Percentiles rank a stretch among this genome's conserved stretches.
These are phyloP conservation scores for Nannochloris sp. DNA, from an alignment of 139 green algal species.

Conservation along the genomic window DNA sequence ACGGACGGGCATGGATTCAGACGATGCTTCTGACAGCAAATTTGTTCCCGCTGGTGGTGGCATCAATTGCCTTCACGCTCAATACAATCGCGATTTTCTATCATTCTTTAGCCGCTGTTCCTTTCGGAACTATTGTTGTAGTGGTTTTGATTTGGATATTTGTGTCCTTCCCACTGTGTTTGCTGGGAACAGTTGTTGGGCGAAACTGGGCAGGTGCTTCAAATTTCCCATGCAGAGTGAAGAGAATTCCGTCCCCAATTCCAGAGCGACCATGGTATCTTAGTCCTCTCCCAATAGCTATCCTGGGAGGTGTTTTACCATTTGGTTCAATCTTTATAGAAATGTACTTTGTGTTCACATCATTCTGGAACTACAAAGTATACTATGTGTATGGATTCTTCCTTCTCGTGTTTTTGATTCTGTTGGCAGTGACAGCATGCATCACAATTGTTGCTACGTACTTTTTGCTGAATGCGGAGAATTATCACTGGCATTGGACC, in stretches of 20 bases:
- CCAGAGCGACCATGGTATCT: slow-evolving; percentile 87
- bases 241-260: slow-evolving; percentile 90
- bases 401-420: slow-evolving; percentile 90
- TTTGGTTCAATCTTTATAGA: slow-evolving; percentile 99
- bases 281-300: slow-evolving; percentile 51
- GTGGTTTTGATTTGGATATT: slow-evolving; percentile 89
- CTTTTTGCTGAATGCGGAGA: slow-evolving; percentile 97
- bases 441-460: slow-evolving; percentile 92
- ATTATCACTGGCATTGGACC: slow-evolving; percentile 98
- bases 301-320: slow-evolving; percentile 81
- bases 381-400: slow-evolving; percentile 99
- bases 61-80: slow-evolving; percentile 79
- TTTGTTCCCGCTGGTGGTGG: slow-evolving; percentile 64
- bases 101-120: slow-evolving; percentile 76
- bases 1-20: slow-evolving; percentile 85
- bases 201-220: slow-evolving; percentile 47
- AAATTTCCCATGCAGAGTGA: slow-evolving; percentile 72
- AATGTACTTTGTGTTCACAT: slow-evolving; percentile 98
- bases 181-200: slow-evolving; percentile 73
- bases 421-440: slow-evolving; percentile 84
- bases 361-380: slow-evolving; percentile 95
- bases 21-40: slow-evolving; percentile 80
- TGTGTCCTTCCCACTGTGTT: slow-evolving; percentile 84
- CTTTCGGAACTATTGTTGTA: slow-evolving; percentile 82
- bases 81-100: slow-evolving; percentile 96